Evolutionary conservation across 169 alveolate species (phyloP).

Genomic region (Plasmodium berghei): DNA sequence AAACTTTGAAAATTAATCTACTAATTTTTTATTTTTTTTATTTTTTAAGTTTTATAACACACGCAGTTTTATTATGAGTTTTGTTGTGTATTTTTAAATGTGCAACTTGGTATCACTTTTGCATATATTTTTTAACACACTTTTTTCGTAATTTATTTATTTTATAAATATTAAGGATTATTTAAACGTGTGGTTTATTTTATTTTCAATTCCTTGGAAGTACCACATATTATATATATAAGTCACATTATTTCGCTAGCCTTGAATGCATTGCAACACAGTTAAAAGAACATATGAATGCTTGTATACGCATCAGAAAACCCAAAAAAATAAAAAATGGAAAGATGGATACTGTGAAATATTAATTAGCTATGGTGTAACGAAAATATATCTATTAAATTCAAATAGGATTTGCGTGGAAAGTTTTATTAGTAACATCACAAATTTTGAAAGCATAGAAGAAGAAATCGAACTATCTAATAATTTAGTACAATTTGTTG

Average conservation of each 20-base stretch:
- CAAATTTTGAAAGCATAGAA: conserved; percentile 13
- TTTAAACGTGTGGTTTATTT: not conserved
- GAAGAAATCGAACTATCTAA: conserved; percentile 34
- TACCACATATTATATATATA: not conserved
- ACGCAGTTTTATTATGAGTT: no score
- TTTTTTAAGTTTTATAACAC: no score
- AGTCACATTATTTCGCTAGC: not conserved
- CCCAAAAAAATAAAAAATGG: conserved; percentile 68
- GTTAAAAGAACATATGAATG: conserved; percentile 61
- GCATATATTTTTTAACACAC: no score
- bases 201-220: not conserved
- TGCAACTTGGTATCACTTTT: no score
- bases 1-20: no score
- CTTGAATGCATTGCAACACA: conserved; percentile 10
- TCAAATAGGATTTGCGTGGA: conserved; percentile 26
- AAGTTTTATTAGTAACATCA: conserved; percentile 7
- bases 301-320: conserved; percentile 65
- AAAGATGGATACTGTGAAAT: conserved; percentile 64
- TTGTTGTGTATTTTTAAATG: no score
- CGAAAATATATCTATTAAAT: conserved; percentile 40
- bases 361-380: conserved; percentile 31
- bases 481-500: conserved; percentile 36
- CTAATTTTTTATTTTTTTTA: no score
- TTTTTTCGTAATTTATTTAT: no score
- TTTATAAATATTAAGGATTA: no score